Conservation (phyloP, 1,139 yeast species). For the Scheffersomyces segobiensis region DNA sequence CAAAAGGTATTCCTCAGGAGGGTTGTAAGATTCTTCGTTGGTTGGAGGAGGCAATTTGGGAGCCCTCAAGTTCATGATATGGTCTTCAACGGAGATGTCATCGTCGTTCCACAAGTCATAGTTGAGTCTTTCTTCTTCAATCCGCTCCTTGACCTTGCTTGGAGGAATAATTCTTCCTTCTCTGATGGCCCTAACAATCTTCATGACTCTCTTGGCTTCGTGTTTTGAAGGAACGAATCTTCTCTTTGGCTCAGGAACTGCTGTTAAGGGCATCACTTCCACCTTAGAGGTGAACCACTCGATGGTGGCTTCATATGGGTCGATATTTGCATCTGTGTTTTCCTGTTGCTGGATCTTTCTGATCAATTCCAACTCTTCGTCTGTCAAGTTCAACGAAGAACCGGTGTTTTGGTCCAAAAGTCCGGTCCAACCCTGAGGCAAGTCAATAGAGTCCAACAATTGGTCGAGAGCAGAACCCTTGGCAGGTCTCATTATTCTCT, state of each 20-base stretch:
- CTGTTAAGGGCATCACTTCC: constrained; percentile 90
- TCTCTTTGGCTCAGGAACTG: constrained; percentile 95
- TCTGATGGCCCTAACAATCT: constrained; percentile 92
- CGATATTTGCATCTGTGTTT: constrained; percentile 73
- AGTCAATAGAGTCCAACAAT: constrained; percentile 82
- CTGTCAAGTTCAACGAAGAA: constrained; percentile 76
- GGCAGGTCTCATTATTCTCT: constrained; percentile 98
- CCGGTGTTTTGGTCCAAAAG: constrained; percentile 90
- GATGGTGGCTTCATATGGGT: constrained; percentile 91
- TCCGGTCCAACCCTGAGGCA: constrained; percentile 99
- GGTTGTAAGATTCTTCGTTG: constrained; percentile 93
- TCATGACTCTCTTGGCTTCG: constrained; percentile 95
- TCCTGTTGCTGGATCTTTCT: constrained; percentile 84
- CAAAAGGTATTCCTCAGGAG: constrained; percentile 91
- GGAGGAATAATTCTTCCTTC: constrained; percentile 92
- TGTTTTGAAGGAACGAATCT: constrained; percentile 95
- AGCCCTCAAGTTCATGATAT: constrained; percentile 89
- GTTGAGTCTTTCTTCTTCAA: constrained; percentile 50
- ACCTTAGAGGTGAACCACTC: constrained; percentile 91
- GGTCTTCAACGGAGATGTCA: constrained; percentile 56
- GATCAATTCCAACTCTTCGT: constrained; percentile 87
- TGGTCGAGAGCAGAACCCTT: constrained; percentile 92
- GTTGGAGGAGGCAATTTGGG: constrained; percentile 97
- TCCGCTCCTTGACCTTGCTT: constrained; percentile 51
- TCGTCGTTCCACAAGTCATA: constrained; percentile 88